Evolutionary conservation across 2,329 filamentous ascomycete genomes (phyloP), one percentile per base, ranked within the genome.

Genomic region (Neobulgaria alba): DNA sequence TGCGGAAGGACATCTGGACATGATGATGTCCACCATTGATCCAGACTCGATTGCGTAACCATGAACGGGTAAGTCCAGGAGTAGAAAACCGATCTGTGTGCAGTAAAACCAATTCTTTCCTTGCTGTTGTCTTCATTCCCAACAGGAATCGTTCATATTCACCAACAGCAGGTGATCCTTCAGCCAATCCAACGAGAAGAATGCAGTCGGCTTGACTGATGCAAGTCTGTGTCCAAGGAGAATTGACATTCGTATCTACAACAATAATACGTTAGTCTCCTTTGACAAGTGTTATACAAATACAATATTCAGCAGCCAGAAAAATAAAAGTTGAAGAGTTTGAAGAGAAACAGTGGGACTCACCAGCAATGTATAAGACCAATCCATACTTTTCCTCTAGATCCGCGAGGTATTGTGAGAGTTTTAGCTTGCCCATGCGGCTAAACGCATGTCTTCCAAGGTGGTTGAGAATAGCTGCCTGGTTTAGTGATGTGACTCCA

Each of bases 21-120:
- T 98, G 92, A 57, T 94, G 92, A 60, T 98, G 93, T 4, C 90
- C 90, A 12, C 92, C 92, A 51, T 96, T 98, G 62, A 98, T 92
- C 92, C 92, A 98, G 47, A 94, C 80, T 1, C 92, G 82, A 56
- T 95, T 95, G 47, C 82, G 79, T 10, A 98, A 66, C 92, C 92
- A 98, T 21, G 83, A 78, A 38, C 92, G 72, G 0, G 92, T 95
- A 26, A 95, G 62, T 0, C 92, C 92, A 3, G 88, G 81, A 0
- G 76, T 72, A 32, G 86, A 94, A 61, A 89, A 96, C 36, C 89
- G 76, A 55, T 98, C 92, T 0, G 84, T 70, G 59, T 98, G 93
- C 2, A 98, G 66, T 17, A 98, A 67, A 1, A 98, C 88, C 2
- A 98, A 69, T 48, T 93, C 85, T 61, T 96, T 98, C 37, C 90